Evolutionary conservation across 495 filamentous ascomycete genomes (phyloP).

Genomic region (Eremomyces bilateralis): DNA sequence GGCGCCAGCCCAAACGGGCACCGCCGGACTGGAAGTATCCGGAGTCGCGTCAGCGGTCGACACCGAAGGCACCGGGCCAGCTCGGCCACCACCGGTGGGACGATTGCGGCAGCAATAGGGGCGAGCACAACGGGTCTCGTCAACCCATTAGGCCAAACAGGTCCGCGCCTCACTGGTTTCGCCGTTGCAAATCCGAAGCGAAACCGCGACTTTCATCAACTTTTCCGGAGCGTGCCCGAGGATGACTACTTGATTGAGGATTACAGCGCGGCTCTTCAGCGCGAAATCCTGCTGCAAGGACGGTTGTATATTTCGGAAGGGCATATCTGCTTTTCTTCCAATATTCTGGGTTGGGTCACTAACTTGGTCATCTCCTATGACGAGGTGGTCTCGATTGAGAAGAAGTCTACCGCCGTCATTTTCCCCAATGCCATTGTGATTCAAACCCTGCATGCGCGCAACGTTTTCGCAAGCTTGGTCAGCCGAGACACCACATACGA

Average conservation of each 20-base stretch:
- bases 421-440: conserved; percentile 98
- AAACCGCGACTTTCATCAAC: conserved; percentile 80
- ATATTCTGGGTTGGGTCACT: conserved; percentile 95
- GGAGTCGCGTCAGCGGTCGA: conserved; percentile 44
- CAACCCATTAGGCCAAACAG: conserved; percentile 28
- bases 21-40: conserved; percentile 59
- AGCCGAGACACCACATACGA: conserved; percentile 93
- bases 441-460: conserved; percentile 81
- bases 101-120: conserved; percentile 47
- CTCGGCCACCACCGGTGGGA: conserved; percentile 56
- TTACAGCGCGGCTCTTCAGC: conserved; percentile 88
- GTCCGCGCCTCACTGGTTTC: conserved; percentile 75
- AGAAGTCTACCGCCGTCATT: conserved; percentile 83
- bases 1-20: conserved; percentile 34
- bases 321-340: conserved; percentile 96
- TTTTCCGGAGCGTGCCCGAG: conserved; percentile 92
- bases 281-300: conserved; percentile 87
- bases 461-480: conserved; percentile 86
- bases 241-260: conserved; percentile 97
- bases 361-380: conserved; percentile 96
- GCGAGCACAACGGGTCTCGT: conserved; percentile 42
- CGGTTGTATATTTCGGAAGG: conserved; percentile 92
- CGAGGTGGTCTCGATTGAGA: conserved; percentile 89
- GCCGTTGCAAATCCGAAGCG: conserved; percentile 90
- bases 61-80: conserved; percentile 57